These are phyloP conservation scores for Annulohypoxylon moriforme DNA, from an alignment of 495 filamentous ascomycete species.

Conservation along the genomic window DNA sequence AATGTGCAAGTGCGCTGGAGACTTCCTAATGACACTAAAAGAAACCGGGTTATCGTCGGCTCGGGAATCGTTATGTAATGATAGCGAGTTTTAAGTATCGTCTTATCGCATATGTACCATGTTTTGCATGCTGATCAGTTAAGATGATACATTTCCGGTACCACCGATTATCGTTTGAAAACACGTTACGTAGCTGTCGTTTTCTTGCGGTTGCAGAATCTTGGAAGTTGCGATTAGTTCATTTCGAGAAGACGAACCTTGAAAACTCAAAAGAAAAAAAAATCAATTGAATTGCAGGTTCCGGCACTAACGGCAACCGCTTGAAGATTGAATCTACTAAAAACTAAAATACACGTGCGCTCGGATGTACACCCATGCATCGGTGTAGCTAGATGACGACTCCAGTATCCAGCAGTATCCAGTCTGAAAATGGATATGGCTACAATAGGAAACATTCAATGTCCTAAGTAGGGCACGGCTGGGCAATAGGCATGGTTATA, in stretches of 20 bases:
- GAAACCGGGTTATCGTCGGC: conserved; percentile 39
- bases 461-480: background rate
- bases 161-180: background rate
- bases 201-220: conserved; percentile 13
- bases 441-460: conserved; percentile 3
- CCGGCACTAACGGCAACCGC: conserved; percentile 16
- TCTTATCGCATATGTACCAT: background rate
- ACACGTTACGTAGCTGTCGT: background rate
- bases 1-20: background rate
- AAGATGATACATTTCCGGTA: conserved; percentile 8
- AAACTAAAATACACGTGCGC: background rate
- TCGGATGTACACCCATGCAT: conserved; percentile 3
- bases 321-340: background rate
- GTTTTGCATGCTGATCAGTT: conserved; percentile 2
- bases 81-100: conserved; percentile 2
- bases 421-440: conserved; percentile 5
- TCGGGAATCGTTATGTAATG: conserved; percentile 22
- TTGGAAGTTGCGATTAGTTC: conserved; percentile 2
- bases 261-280: background rate
- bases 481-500: background rate
- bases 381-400: conserved; percentile 23
- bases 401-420: conserved; percentile 20
- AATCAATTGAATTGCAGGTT: conserved; percentile 1
- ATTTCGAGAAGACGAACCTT: background rate
- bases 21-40: conserved; percentile 3